Percentiles rank a stretch among this genome's conserved stretches.
Conservation (phyloP, 23 red algal genomes). For the Gracilaria gracilis region DNA sequence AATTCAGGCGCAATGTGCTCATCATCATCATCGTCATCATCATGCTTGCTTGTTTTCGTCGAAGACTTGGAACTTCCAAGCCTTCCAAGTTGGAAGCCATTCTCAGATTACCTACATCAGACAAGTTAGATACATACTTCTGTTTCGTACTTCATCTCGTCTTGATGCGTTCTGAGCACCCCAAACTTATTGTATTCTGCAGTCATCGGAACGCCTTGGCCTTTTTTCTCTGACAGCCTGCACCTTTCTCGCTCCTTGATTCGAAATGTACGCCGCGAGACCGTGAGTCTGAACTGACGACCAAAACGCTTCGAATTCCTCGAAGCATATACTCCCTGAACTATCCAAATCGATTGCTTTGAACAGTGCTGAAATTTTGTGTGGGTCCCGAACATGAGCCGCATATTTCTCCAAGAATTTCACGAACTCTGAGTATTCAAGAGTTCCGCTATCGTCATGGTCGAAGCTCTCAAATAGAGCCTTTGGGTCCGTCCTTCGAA, state of each 20-base stretch:
- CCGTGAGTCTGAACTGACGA: constrained; percentile 36
- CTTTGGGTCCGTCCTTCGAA: constrained; percentile 43
- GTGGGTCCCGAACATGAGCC: neutral
- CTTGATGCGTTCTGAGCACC: too few relatives aligned
- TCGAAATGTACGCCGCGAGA: constrained; percentile 5
- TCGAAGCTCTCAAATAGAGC: constrained; percentile 40
- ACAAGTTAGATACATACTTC: too few relatives aligned
- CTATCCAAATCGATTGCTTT: constrained; percentile 45
- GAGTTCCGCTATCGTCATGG: neutral
- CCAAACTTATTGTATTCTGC: neutral
- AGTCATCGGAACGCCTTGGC: neutral
- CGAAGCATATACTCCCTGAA: constrained; percentile 20
- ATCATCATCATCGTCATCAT: too few relatives aligned
- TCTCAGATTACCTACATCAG: too few relatives aligned
- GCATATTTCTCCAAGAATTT: constrained; percentile 48
- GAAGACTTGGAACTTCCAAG: too few relatives aligned
- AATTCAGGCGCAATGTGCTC: too few relatives aligned
- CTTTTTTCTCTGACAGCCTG: neutral
- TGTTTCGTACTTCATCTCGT: too few relatives aligned
- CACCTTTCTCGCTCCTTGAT: neutral
- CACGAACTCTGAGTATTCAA: constrained; percentile 61
- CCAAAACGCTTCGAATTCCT: constrained; percentile 62
- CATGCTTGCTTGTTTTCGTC: too few relatives aligned
- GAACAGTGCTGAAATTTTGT: constrained; percentile 28
- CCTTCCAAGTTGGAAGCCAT: too few relatives aligned